phyloP scores from a whole-genome alignment of 2,329 filamentous ascomycete genomes.

The Rutstroemia sp. region DNA sequence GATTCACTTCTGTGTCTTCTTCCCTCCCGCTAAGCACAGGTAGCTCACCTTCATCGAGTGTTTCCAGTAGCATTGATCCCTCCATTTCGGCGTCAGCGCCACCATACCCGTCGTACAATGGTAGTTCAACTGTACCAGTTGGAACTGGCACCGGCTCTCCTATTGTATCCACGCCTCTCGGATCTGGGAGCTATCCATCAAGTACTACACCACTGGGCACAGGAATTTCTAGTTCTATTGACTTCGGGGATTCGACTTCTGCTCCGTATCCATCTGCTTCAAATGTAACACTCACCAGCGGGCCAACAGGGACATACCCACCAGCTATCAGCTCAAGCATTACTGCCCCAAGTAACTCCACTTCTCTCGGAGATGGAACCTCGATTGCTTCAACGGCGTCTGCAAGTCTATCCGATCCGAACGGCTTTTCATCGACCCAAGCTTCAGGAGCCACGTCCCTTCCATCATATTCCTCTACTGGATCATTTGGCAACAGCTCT shows the following conservation, averaged over 20 bases:
- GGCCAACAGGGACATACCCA: conserved; percentile 9
- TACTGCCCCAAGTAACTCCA: not conserved
- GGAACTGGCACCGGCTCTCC: not conserved
- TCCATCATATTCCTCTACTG: not conserved
- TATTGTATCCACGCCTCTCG: not conserved
- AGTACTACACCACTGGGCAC: conserved; percentile 1
- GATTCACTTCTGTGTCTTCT: not conserved
- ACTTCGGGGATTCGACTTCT: conserved; percentile 4
- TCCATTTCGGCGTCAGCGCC: not conserved
- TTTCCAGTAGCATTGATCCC: not conserved
- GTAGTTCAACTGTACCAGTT: not conserved
- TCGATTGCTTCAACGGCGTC: not conserved
- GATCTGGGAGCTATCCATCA: conserved; percentile 5
- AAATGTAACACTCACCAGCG: conserved; percentile 8
- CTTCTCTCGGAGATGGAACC: not conserved
- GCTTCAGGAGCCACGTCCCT: not conserved
- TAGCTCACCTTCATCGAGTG: not conserved
- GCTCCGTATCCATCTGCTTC: conserved; percentile 10
- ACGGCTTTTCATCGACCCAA: conserved; percentile 3
- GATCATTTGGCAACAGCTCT: not conserved
- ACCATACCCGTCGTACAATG: conserved; percentile 3
- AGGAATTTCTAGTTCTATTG: conserved; percentile 8
- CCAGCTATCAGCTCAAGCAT: not conserved
- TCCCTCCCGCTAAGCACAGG: conserved; percentile 3
- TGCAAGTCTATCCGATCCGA: not conserved